Conservation (phyloP, 1,284 basidiomycete genomes). For the Boletus mariae region DNA sequence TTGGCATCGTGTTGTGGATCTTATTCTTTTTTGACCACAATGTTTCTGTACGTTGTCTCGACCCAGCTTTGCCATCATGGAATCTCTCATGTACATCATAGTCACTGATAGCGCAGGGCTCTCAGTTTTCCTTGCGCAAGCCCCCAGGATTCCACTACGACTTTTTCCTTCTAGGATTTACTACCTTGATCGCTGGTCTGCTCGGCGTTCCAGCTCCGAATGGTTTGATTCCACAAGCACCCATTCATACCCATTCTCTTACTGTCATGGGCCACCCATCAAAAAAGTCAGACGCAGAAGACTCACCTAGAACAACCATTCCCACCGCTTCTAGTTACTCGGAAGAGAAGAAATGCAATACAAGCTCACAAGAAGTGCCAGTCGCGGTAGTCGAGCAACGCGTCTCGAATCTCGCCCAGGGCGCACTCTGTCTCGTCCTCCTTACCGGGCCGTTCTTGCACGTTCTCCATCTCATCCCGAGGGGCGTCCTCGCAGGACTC, state of each 20-base stretch:
- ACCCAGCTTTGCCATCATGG: background rate
- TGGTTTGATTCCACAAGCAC: constrained; percentile 94
- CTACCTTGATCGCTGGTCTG: constrained; percentile 88
- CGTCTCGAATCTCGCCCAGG: constrained; percentile 84
- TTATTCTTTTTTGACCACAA: constrained; percentile 83
- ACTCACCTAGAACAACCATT: constrained; percentile 1
- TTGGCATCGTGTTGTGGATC: constrained; percentile 69
- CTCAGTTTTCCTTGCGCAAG: constrained; percentile 86
- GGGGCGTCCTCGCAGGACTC: constrained; percentile 70
- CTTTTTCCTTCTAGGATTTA: constrained; percentile 86
- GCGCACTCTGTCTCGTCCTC: constrained; percentile 73
- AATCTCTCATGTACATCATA: constrained; percentile 26
- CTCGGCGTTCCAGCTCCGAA: constrained; percentile 93
- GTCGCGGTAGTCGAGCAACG: constrained; percentile 85
- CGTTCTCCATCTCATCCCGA: constrained; percentile 71
- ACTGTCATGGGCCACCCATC: constrained; percentile 62
- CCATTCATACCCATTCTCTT: constrained; percentile 88
- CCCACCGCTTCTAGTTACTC: background rate
- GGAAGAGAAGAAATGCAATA: constrained; percentile 30
- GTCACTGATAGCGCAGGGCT: constrained; percentile 91
- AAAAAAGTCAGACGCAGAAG: constrained; percentile 46
- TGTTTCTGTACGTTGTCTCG: constrained; percentile 58
- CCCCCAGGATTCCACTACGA: constrained; percentile 93
- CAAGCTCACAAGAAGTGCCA: constrained; percentile 53
- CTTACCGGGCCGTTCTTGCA: constrained; percentile 82